Evolutionary conservation across 2,329 filamentous ascomycete species (phyloP), one percentile per base, ranked within the genome.

Genomic region (Calonectria multiphialidica): DNA sequence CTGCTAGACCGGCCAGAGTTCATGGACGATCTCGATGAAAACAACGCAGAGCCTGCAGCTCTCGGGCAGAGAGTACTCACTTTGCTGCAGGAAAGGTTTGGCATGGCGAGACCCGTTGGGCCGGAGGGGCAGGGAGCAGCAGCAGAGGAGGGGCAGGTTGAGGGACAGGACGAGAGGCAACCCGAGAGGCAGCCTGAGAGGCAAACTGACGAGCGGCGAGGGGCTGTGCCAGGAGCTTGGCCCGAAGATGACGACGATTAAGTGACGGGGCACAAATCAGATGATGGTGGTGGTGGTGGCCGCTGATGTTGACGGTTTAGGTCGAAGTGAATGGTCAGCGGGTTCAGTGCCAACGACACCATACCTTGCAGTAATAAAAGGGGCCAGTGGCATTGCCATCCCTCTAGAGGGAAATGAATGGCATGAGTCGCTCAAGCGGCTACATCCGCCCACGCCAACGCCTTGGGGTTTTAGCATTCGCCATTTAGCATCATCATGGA

Each of bases 211-310:
- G 68, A 75, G 23, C 59, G 57, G 47, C 74, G 74, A 67, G 66
- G 40, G 15, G 21, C 35, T 59, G 28, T 81, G 13, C 83, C 83
- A 15, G 83, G 83, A 37, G 80, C 81, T 37, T 84, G 83, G 83
- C 83, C 83, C 18, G 79, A 77, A n/a, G 81, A 80, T 28, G 70
- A 80, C 30, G 70, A 77, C 40, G 70, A 77, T 40, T 57, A 68
- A 23, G 64, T 59, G 50, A 35, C 16, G 30, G 57, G 21, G 53
- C 53, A 59, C 21, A 16, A 40, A 23, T 18, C 35, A 63, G 65
- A 62, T 70, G 72, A 59, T 74, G 72, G 57, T 49, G 59, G 67
- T 68, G 47, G 63, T 49, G 57, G 69, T 67, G 47, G 63, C 44
- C 49, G 63, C 70, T 66, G 66, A 68, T 67, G 70, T 30, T 65